Conservation (phyloP, 768 basidiomycete genomes). For the Suillus paluster region DNA sequence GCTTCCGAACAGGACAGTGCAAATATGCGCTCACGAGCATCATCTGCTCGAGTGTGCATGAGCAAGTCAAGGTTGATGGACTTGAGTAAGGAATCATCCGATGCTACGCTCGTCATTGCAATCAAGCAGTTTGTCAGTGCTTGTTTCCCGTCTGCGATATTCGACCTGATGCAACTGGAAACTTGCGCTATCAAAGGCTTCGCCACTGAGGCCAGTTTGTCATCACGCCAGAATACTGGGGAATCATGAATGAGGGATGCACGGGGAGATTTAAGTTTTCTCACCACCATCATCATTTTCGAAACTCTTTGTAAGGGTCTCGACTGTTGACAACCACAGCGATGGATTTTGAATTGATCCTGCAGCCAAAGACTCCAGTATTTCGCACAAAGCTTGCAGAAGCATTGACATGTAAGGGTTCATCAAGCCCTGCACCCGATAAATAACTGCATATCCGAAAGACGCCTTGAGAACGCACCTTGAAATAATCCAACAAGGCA, state of each 20-base stretch:
- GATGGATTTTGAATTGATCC: slow-evolving; percentile 35
- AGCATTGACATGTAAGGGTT: slow-evolving; percentile 88
- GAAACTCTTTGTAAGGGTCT: slow-evolving; percentile 70
- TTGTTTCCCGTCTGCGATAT: slow-evolving; percentile 41
- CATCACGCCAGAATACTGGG: slow-evolving; percentile 88
- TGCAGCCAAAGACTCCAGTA: slow-evolving; percentile 52
- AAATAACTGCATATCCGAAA: slow-evolving; percentile 5
- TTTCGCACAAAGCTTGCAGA: slow-evolving; percentile 65
- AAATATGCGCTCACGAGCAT: slow-evolving; percentile 64
- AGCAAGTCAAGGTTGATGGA: slow-evolving; percentile 80
- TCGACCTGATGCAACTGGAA: slow-evolving; percentile 47
- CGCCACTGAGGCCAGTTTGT: slow-evolving; percentile 68
- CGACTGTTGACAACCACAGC: slow-evolving; percentile 69
- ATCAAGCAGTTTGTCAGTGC: slow-evolving; percentile 55
- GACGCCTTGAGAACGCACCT: slow-evolving; percentile 50
- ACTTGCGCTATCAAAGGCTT: slow-evolving; percentile 70
- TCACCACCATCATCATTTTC: slow-evolving; percentile 80
- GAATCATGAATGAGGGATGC: neutral
- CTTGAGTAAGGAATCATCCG: slow-evolving; percentile 70
- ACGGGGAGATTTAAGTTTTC: slow-evolving; percentile 25
- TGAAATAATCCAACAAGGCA: slow-evolving; percentile 84
- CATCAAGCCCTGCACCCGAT: slow-evolving; percentile 67
- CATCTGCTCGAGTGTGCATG: slow-evolving; percentile 90
- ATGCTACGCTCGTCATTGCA: slow-evolving; percentile 49
- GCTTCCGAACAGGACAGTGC: slow-evolving; percentile 69